phyloP scores from a whole-genome alignment of 2,329 filamentous ascomycete species.

The Beauveria rudraprayagi region DNA sequence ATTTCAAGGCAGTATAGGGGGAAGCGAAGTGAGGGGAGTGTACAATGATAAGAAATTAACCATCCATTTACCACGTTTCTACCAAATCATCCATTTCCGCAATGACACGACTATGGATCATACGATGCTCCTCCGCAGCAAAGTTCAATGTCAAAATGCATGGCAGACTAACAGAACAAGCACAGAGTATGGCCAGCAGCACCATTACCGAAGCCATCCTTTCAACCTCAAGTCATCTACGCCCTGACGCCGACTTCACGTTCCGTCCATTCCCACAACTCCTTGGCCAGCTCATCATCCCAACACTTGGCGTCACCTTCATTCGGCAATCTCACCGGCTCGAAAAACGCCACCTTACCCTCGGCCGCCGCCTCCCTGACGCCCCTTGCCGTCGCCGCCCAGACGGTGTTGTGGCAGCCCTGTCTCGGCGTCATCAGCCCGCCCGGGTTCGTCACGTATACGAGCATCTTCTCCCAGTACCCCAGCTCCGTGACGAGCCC shows the following conservation, averaged over 20 bases:
- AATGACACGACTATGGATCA: neutral
- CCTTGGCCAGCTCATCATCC: conserved; percentile 23
- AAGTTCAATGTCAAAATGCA: neutral
- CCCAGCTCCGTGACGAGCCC: conserved; percentile 18
- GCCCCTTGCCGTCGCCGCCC: conserved; percentile 21
- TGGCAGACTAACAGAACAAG: neutral
- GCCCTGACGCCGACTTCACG: conserved; percentile 12
- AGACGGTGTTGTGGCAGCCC: conserved; percentile 24
- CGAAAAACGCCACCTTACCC: conserved; percentile 18
- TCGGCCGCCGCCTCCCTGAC: conserved; percentile 15
- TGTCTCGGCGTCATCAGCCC: conserved; percentile 20
- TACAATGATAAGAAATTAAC: conserved; percentile 3
- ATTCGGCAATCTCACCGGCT: conserved; percentile 21
- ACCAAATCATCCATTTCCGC: neutral
- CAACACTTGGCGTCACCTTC: conserved; percentile 17
- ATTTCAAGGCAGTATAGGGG: neutral
- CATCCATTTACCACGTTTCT: conserved; percentile 2
- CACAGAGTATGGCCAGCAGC: neutral
- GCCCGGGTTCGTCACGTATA: conserved; percentile 17
- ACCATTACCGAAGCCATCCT: neutral
- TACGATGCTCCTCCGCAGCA: neutral
- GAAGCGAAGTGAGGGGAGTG: neutral
- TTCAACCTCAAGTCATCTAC: neutral
- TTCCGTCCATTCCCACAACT: conserved; percentile 33
- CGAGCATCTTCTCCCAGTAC: conserved; percentile 19